Conservation (phyloP, 2,329 filamentous ascomycete species). For the Ceratocystis cacaofunesta region DNA sequence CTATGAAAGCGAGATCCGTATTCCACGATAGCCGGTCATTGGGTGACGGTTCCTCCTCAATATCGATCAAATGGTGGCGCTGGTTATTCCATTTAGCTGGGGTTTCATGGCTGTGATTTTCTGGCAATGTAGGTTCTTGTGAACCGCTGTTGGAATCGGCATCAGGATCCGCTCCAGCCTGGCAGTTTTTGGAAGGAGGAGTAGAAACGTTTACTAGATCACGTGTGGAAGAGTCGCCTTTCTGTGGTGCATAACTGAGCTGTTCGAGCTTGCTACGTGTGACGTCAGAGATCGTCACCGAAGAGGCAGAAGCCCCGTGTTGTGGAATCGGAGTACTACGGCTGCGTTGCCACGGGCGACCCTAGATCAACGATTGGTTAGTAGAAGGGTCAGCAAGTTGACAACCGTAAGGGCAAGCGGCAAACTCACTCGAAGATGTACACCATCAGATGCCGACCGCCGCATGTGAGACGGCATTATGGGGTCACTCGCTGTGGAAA, state of each 20-base stretch:
- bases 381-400: not conserved
- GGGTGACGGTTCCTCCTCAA: constrained; percentile 38
- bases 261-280: constrained; percentile 46
- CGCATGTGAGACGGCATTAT: constrained; percentile 12
- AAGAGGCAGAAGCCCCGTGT: not conserved
- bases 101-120: constrained; percentile 31
- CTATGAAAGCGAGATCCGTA: constrained; percentile 31
- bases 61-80: constrained; percentile 28
- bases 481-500: constrained; percentile 27
- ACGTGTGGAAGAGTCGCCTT: constrained; percentile 17
- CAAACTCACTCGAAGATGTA: constrained; percentile 8
- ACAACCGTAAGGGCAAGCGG: constrained; percentile 23
- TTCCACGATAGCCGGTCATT: constrained; percentile 49
- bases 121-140: constrained; percentile 14
- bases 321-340: constrained; percentile 27
- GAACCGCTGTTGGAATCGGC: constrained; percentile 8
- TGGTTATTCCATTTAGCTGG: constrained; percentile 42
- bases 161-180: constrained; percentile 18
- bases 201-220: constrained; percentile 12
- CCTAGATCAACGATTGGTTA: constrained; percentile 12
- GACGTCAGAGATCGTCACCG: constrained; percentile 35
- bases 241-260: constrained; percentile 37
- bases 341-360: constrained; percentile 37
- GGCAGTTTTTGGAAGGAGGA: not conserved
- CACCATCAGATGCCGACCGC: constrained; percentile 11